Base-by-base conservation (phyloP, 2,329 filamentous ascomycete species). In the Alternaria solani region DNA sequence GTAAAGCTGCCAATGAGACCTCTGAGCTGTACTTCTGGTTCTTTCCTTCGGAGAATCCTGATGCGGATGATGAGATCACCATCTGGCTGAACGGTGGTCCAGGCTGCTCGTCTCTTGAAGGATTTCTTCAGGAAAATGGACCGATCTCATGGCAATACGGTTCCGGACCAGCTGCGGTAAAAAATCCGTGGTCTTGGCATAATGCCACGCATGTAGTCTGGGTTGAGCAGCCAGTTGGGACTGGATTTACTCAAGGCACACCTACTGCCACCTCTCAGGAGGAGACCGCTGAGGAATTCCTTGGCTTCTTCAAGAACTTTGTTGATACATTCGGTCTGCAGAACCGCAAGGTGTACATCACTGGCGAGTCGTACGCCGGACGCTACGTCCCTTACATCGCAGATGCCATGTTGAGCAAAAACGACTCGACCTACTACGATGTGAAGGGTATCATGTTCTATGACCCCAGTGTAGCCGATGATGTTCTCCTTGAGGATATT, bases 271-370 rank as follows among this genome's bases (percentile, higher is more conserved):
- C 82, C 4, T 86, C 85, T 67, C 88, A 92, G 65, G 84, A 87
- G 30, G 90, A 93, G 65, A 83, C 90, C 1, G 89, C 90, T 0
- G 77, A 80, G n/a, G 86, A 94, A 66, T 93, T 94, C 74, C 81
- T 90, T 16, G 89, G 89, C 51, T 95, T 93, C 79, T 93, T 88
- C 84, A 89, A 89, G 80, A 92, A 92, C 79, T 93, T 93, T 68
- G 80, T 92, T 59, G 82, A 91, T 34, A 88, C 88, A 0, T 93
- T 93, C 66, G 81, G 79, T 12, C 80, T 93, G 75, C 83, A 91
- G 20, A 84, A 85, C 12, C 87, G 85, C 68, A 91, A 90, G 64
- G 84, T 93, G 9, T 94, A 90, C 75, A 86, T 95, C 58, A 85
- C 90, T 0, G 92, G 91, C 7, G 91, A 92, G 75, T 89, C 85